phyloP scores from a whole-genome alignment of 192 early-diverging fungal genomes.

The Coemansia sp. region DNA sequence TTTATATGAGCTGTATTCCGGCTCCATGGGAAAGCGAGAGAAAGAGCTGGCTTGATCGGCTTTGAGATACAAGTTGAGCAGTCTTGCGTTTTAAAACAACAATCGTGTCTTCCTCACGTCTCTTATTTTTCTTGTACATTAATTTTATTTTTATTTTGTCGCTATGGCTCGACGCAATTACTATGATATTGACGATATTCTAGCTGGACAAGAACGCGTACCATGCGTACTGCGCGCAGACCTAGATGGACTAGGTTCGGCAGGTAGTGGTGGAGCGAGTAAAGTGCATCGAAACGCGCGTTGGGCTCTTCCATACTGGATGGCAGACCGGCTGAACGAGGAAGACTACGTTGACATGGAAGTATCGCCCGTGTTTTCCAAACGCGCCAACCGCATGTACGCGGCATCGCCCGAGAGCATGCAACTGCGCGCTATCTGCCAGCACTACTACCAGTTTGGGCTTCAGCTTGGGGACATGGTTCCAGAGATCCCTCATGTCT shows the following conservation, averaged over 20 bases:
- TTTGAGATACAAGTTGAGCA: neutral
- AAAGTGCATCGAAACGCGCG: constrained; percentile 55
- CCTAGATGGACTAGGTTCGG: constrained; percentile 55
- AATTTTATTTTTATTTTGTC: constrained; percentile 1
- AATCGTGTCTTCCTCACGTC: neutral
- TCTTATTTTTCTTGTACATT: neutral
- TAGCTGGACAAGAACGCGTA: constrained; percentile 53
- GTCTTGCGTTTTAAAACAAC: neutral
- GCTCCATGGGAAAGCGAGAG: neutral
- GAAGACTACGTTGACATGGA: constrained; percentile 56
- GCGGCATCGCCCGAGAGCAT: constrained; percentile 54
- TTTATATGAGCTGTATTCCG: neutral
- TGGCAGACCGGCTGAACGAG: constrained; percentile 56
- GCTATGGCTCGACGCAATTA: constrained; percentile 44
- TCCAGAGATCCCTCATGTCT: constrained; percentile 47
- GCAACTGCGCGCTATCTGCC: constrained; percentile 49
- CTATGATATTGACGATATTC: constrained; percentile 58
- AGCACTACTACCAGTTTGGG: constrained; percentile 56
- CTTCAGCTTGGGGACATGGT: constrained; percentile 52
- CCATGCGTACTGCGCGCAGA: constrained; percentile 52
- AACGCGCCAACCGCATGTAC: constrained; percentile 56
- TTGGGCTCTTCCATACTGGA: constrained; percentile 57
- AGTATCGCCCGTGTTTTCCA: constrained; percentile 49
- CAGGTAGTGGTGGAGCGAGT: constrained; percentile 45
- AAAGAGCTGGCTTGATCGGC: neutral